Evolutionary conservation across 257 asterid species (phyloP).

Genomic region (Fraxinus anomala): DNA sequence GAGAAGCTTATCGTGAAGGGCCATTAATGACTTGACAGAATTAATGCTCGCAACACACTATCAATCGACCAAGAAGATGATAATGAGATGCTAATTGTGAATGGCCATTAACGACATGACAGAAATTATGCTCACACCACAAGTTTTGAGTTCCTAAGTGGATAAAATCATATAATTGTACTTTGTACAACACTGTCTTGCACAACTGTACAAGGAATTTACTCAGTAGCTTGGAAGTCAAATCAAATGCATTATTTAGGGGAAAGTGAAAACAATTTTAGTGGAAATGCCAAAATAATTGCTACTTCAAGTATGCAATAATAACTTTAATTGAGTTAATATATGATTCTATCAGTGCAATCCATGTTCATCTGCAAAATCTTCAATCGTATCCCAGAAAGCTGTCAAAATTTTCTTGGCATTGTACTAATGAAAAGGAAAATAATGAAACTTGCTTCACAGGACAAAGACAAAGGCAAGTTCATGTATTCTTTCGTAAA

Average conservation of each 20-base stretch:
- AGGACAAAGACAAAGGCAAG: neutral
- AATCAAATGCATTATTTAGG: neutral
- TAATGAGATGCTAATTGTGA: slow-evolving; percentile 15
- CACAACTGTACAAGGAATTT: slow-evolving; percentile 10
- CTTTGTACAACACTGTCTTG: slow-evolving; percentile 5
- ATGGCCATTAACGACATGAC: slow-evolving; percentile 38
- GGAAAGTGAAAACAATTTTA: neutral
- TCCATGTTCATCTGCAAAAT: no score
- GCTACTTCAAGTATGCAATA: neutral
- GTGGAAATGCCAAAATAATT: neutral
- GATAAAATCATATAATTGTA: slow-evolving; percentile 26
- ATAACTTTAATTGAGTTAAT: no score
- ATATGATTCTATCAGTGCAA: no score
- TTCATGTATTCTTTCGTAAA: neutral
- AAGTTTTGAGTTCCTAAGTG: neutral
- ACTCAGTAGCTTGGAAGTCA: slow-evolving; percentile 2
- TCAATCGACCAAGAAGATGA: slow-evolving; percentile 14
- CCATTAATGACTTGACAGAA: slow-evolving; percentile 37
- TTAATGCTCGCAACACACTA: slow-evolving; percentile 7
- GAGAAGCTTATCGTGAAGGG: slow-evolving; percentile 23
- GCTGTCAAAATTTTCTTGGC: neutral
- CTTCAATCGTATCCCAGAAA: no score
- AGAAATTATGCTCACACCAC: neutral
- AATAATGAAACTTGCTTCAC: neutral
- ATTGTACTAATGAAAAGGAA: neutral